A percentile compares a stretch with the other conserved stretches of the same genome.
Evolutionary conservation across 2,329 filamentous ascomycete genomes (phyloP).

Genomic region (Trichoderma simmonsii): DNA sequence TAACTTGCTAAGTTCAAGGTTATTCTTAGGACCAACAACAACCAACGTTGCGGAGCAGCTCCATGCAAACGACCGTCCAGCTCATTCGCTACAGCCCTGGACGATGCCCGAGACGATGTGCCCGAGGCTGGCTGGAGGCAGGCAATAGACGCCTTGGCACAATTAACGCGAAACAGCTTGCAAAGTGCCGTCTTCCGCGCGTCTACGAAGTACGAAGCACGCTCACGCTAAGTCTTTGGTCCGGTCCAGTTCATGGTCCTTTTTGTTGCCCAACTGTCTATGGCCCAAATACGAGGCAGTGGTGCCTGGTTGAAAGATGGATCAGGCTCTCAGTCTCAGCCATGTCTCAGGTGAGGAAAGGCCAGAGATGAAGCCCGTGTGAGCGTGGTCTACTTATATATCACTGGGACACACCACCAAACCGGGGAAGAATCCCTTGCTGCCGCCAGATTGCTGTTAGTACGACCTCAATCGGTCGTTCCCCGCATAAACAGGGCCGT

Average conservation of each 20-base stretch:
- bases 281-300: neutral
- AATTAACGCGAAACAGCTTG: neutral
- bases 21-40: neutral
- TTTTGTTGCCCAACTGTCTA: neutral
- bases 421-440: neutral
- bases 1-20: neutral
- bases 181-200: neutral
- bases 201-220: neutral
- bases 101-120: neutral
- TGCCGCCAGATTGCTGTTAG: neutral
- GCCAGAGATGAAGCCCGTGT: neutral
- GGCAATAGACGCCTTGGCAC: neutral
- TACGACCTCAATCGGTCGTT: neutral
- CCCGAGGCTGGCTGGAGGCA: neutral
- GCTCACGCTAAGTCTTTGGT: neutral
- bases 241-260: neutral
- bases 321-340: neutral
- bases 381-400: neutral
- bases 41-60: neutral
- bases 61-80: neutral
- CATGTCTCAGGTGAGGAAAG: neutral
- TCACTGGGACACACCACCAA: neutral
- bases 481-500: neutral
- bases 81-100: neutral
- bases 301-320: neutral